These are phyloP conservation scores for Solanum microdontum DNA, from an alignment of 257 asterid genomes.

Conservation along the genomic window DNA sequence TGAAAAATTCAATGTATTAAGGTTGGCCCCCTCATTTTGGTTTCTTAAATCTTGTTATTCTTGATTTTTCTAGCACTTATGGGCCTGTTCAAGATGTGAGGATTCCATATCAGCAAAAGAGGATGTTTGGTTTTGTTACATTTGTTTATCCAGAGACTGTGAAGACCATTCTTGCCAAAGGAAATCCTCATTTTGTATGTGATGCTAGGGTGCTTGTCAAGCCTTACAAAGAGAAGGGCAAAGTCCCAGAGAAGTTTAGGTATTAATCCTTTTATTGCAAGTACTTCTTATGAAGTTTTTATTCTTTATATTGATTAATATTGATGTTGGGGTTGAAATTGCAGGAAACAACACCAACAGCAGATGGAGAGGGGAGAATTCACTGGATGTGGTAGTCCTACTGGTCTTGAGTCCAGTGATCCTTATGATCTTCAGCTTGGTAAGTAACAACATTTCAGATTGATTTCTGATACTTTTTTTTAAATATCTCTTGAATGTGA, in stretches of 20 bases:
- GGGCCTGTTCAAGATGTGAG: conserved; percentile 76
- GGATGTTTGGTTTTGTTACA: conserved; percentile 70
- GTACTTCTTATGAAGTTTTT: not conserved
- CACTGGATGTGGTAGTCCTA: conserved; percentile 50
- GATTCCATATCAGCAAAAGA: conserved; percentile 65
- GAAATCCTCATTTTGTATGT: conserved; percentile 72
- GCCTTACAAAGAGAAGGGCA: conserved; percentile 66
- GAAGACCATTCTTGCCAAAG: conserved; percentile 61
- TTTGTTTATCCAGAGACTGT: conserved; percentile 61
- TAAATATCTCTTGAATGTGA: not conserved
- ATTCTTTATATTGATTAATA: not conserved
- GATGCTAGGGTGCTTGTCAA: conserved; percentile 66
- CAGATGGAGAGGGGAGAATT: conserved; percentile 52
- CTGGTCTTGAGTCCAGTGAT: conserved; percentile 52
- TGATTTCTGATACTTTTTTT: not conserved
- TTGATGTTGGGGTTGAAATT: not conserved
- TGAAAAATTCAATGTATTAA: not conserved
- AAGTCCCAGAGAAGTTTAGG: conserved; percentile 62
- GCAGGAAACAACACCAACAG: conserved; percentile 43
- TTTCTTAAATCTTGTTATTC: not conserved
- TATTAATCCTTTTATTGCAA: not conserved
- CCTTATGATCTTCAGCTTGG: conserved; percentile 55
- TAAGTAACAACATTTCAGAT: not conserved
- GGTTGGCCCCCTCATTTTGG: not conserved
- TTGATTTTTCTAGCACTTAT: conserved; percentile 23